Evolutionary conservation across 176 grass and related monocot genomes (phyloP).

Genomic region (Carex scoparia): DNA sequence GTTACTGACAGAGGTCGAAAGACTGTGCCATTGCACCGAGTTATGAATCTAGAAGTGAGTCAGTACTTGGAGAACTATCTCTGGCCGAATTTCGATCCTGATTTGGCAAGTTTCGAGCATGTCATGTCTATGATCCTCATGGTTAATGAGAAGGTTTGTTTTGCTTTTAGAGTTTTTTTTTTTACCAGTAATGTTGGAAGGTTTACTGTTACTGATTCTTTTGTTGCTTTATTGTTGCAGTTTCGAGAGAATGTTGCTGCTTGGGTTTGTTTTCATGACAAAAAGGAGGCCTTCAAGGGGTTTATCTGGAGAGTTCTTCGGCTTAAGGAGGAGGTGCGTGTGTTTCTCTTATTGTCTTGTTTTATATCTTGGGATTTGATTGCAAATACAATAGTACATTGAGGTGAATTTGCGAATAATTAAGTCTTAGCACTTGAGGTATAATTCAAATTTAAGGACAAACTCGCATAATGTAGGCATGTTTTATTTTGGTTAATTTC

Average conservation of each 20-base stretch:
- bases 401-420: no score
- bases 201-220: not conserved
- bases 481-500: no score
- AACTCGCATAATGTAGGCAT: no score
- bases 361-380: no score
- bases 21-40: conserved; percentile 83
- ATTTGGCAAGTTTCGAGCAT: conserved; percentile 66
- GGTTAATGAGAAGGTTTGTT: conserved; percentile 87
- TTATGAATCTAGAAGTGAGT: conserved; percentile 97
- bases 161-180: no score
- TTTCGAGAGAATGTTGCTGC: conserved; percentile 91
- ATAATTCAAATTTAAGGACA: no score
- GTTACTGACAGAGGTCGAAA: conserved; percentile 53
- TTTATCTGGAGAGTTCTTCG: conserved; percentile 77
- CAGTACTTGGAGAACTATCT: conserved; percentile 99
- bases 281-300: conserved; percentile 67
- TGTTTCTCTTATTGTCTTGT: not conserved
- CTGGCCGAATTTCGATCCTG: conserved; percentile 83
- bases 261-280: conserved; percentile 77
- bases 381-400: no score
- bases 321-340: conserved; percentile 69
- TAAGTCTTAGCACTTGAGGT: no score
- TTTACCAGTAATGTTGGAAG: no score
- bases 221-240: conserved; percentile 24
- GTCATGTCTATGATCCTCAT: conserved; percentile 96